Base-by-base conservation (phyloP, 2,329 filamentous ascomycete genomes). In the Rasamsonia emersonii region DNA sequence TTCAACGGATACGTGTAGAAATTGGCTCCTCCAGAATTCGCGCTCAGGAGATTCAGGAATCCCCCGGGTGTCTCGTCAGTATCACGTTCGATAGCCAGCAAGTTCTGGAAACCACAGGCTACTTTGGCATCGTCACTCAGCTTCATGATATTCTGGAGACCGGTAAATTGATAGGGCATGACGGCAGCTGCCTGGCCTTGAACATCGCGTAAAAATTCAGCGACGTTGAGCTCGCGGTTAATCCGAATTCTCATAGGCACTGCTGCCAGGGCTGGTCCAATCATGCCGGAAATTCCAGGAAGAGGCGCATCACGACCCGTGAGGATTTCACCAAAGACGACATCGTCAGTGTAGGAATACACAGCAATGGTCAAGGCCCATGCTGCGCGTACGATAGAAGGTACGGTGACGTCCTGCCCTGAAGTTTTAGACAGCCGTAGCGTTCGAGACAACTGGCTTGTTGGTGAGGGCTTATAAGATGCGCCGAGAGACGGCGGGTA, bases 121-220 rank as follows among this genome's bases (percentile, higher is more conserved):
- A 47, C 42, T 6, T 51, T 46, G 5, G 55, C 49, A 35, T 63
- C 57, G 1, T 64, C 54, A 39, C 68, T 71, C n/a, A 75, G 50
- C 16, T 58, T 55, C 38, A 71, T 55, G 64, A 77, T 75, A 8
- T 65, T 61, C 0, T 52, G 43, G 19, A 61, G 57, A 4, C 59
- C 56, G 8, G 76, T 64, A 2, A 66, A 68, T 27, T 69, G 68
- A 15, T 69, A 73, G 42, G 74, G 74, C 65, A 77, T 73, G 36
- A 75, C 58, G 21, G 71, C 53, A 49, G 74, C 70, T 67, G 38
- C 65, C 32, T 68, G 63, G 17, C 68, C 54, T 21, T 76, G 72
- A 3, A 77, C 62, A 3, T 56, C 50, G 26, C 67, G 61, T 4
- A 79, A 54, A 36, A 69, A 76, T 21, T 71, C 62, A 0, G 52